Evolutionary conservation across 352 stramenopile genomes (phyloP), one percentile per base, ranked within the genome.

Genomic region (Saprolegnia parasitica): DNA sequence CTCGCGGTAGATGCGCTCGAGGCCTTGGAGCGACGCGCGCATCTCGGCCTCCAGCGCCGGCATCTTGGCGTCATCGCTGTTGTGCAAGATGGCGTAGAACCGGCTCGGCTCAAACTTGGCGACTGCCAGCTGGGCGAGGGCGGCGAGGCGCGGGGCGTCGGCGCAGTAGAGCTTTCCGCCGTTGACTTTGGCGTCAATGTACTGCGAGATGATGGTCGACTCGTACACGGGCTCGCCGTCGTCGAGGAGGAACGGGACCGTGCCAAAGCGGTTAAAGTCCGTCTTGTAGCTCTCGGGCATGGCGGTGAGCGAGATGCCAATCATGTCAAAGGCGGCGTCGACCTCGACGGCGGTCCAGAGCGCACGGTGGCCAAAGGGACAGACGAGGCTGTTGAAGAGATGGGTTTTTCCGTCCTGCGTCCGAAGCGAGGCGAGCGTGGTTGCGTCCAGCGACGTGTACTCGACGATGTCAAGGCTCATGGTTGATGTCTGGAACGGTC

Each of bases 151-250:
- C 9, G 63, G 63, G 24, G 62, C 21, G 54, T 61, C 55, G 23
- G n/a, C 45, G 32, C 46, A 52, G 23, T 61, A 54, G 8, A 70
- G 29, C 21, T 39, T 46, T 18, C 63, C 63, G 42, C 39, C 39
- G 23, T 52, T 52, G 46, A 46, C 40, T 18, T 70, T 70, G 18
- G 63, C 55, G 26, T 70, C 63, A 15, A 70, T 23, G 47, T 55
- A 70, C 39, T 70, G 63, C 13, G 63, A 45, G 61, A 70, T 63
- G 54, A 70, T 70, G 18, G 63, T 46, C 5, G 63, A 70, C 47
- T 70, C 63, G 37, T 54, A 70, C 8, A 70, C 35, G 35, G 63
- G 29, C 20, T 61, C 18, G 29, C 63, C 63, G 42, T 70, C 61
- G 42, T 52, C 54, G 21, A 70, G 63, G 8, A 61, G 23, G 46